Evolutionary conservation across 2,329 filamentous ascomycete species (phyloP), one percentile per base, ranked within the genome.

Genomic region (Microdochium paspali): DNA sequence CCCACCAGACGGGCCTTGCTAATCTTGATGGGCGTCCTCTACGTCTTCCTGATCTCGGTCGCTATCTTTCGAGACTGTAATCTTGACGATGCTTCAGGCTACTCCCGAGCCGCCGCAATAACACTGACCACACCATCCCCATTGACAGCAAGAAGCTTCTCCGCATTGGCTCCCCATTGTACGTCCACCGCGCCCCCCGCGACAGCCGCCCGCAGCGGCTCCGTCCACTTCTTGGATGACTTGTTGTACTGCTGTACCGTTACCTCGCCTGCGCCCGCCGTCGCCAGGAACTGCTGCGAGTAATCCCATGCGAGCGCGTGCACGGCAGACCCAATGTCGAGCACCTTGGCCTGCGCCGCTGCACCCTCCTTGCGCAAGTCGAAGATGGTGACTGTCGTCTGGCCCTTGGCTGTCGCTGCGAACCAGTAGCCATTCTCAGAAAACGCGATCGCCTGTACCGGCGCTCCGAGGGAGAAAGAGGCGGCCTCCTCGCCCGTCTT

Each of bases 381-480:
- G 74, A 94, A 97, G 47, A 97, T 81, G 10, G 87, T 87, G 31
- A 95, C 84, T 23, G 76, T 84, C 21, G 82, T 86, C 54, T 90
- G 87, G 25, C 82, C 83, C 64, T 89, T 83, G 49, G 85, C 82
- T 7, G 84, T 84, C 4, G 89, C 86, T 1, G 91, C 91, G 53
- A 98, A 83, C 88, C 90, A 97, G 58, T 87, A 95, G 23, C 93
- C 93, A 57, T 98, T 98, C 66, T 98, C 93, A 0, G 90, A 96
- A 68, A 98, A 98, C 49, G 79, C 76, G 35, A 98, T 70, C 10
- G 82, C 79, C 57, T 87, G 80, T 3, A 96, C 77, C 0, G 90
- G 82, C 0, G 82, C 80, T 7, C 77, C 79, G 1, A 85, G 68
- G 20, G 68, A 71, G 65, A 94, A 95, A 47, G 79, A 82, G 24